Evolutionary conservation across 495 filamentous ascomycete genomes (phyloP), one percentile per base, ranked within the genome.

Genomic region (Endocarpon pusillum): DNA sequence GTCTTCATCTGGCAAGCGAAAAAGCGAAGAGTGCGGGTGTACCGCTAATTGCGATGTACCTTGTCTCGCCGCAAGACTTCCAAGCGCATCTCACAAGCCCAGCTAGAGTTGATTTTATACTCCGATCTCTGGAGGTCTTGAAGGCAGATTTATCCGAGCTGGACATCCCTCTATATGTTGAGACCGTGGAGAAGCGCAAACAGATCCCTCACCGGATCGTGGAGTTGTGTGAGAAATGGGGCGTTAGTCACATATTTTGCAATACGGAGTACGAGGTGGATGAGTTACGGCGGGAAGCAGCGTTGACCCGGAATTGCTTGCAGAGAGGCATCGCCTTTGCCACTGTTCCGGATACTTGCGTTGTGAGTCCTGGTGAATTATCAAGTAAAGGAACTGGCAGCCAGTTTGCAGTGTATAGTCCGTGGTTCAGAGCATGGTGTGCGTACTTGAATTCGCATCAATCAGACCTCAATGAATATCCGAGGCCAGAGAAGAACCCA

Each of bases 31-130:
- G 70, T 19, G 54, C 71, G 11, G 61, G 66, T 0, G 61, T 82
- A 2, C 78, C 78, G 4, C 54, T 93, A 34, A 71, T 93, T 34
- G 67, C 65, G 36, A 52, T 92, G 23, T 92, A 85, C 43, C 66
- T 93, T 8, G 41, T 84, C n/a, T 86, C 80, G 22, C 84, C 81
- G 1, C 72, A 92, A 53, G 86, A 94, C 50, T 73, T 78, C 37
- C 74, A 82, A 41, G 86, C 86, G 2, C 86, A 94, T 53, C 46
- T 78, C 22, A 75, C 70, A 1, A 68, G 78, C 32, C 67, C 82
- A 0, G 67, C 71, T 3, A 62, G 81, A 18, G 77, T 91, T 10
- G 85, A 92, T 46, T 84, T 92, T 36, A 77, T 75, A 28, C 51
- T 92, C 5, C 62, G 83, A 14, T 76, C 71, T 0, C 39, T 94